A percentile compares a stretch with the other conserved stretches of the same genome.
Conservation (phyloP, 2,329 filamentous ascomycete species). For the Calonectria henricotiae region DNA sequence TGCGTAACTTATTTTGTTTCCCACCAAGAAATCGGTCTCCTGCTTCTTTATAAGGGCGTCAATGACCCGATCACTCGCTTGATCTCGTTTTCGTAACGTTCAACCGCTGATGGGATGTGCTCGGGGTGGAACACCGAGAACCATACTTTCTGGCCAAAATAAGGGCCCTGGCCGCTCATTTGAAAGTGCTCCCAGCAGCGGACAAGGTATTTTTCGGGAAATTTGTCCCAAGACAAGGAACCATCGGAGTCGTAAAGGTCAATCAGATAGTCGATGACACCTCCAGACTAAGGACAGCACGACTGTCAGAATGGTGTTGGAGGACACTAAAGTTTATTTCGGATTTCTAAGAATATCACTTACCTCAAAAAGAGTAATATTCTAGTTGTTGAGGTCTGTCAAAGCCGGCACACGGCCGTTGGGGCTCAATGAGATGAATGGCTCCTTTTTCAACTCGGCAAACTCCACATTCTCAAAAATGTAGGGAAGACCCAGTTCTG, state of each 20-base stretch:
- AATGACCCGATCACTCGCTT: conserved; percentile 53
- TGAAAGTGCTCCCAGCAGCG: conserved; percentile 46
- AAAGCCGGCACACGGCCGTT: conserved; percentile 47
- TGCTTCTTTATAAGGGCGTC: conserved; percentile 46
- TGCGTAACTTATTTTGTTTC: conserved; percentile 48
- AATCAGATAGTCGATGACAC: conserved; percentile 50
- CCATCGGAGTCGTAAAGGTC: conserved; percentile 46
- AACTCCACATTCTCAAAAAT: neutral
- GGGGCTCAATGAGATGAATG: conserved; percentile 47
- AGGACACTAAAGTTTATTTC: too few species aligned
- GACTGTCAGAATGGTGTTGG: neutral
- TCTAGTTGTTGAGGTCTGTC: conserved; percentile 44
- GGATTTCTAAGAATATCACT: neutral
- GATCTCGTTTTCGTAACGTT: conserved; percentile 54
- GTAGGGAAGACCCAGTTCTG: conserved; percentile 7
- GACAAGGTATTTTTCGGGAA: conserved; percentile 38
- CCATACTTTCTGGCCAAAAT: conserved; percentile 52
- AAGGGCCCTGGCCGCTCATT: conserved; percentile 53
- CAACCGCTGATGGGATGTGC: conserved; percentile 50
- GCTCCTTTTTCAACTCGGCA: conserved; percentile 43
- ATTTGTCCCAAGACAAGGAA: conserved; percentile 35
- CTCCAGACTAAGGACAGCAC: conserved; percentile 39
- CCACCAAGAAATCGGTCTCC: conserved; percentile 46
- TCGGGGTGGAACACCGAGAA: conserved; percentile 47
- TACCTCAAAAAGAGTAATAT: conserved; percentile 47